A percentile compares a stretch with the other conserved stretches of the same genome.
Conservation (phyloP, 1,139 yeast genomes). For the Blastobotrys capitulatus region DNA sequence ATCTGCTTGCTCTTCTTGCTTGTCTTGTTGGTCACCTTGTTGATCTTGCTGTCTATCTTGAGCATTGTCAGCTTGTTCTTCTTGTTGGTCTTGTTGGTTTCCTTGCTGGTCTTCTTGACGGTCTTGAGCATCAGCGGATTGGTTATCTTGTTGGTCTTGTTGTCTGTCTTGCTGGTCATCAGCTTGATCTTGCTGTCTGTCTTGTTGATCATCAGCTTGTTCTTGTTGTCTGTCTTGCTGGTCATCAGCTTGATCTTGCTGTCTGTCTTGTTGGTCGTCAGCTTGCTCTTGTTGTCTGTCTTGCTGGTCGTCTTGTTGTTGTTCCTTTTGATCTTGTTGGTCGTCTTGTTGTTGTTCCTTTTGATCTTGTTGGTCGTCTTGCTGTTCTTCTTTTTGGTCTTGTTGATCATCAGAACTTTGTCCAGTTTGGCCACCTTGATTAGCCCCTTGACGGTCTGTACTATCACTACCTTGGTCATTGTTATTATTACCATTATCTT, state of each 20-base stretch:
- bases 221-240: too few species aligned
- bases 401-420: neutral
- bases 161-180: too few species aligned
- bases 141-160: too few species aligned
- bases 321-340: neutral
- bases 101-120: too few species aligned
- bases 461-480: too few species aligned
- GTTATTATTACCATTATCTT: too few species aligned
- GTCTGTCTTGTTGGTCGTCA: neutral
- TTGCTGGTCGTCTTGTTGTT: constrained; percentile 1
- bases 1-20: neutral
- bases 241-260: neutral
- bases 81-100: too few species aligned
- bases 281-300: neutral
- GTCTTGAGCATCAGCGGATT: too few species aligned
- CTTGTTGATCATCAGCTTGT: too few species aligned
- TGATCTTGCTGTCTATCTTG: too few species aligned
- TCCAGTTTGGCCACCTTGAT: neutral
- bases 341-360: neutral
- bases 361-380: neutral
- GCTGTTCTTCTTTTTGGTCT: neutral
- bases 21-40: neutral
- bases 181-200: too few species aligned
- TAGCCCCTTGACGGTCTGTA: neutral
- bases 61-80: too few species aligned